These are phyloP conservation scores for Aschersonia sp. DNA, from an alignment of 2,329 filamentous ascomycete genomes.

Conservation along the genomic window DNA sequence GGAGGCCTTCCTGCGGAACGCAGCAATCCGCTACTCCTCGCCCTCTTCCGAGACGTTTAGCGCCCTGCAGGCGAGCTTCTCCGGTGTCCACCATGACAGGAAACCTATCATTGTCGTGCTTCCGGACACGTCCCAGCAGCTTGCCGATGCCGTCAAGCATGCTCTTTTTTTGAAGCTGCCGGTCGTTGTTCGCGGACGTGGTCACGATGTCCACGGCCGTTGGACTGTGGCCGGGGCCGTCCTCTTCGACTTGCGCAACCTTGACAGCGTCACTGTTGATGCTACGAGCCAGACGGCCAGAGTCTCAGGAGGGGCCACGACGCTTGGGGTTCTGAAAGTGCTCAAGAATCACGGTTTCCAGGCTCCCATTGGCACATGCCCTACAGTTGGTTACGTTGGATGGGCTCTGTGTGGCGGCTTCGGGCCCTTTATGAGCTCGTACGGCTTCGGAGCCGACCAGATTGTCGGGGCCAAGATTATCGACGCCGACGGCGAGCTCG, in stretches of 20 bases:
- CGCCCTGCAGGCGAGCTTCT: not conserved
- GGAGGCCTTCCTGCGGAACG: too few species aligned
- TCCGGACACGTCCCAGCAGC: not conserved
- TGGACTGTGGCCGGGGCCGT: too few species aligned
- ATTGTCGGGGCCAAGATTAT: not conserved
- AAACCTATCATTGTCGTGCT: not conserved
- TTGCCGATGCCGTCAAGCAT: not conserved
- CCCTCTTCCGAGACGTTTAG: too few species aligned
- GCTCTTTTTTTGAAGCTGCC: not conserved
- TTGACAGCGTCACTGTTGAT: too few species aligned
- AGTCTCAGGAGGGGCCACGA: not conserved
- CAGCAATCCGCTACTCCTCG: too few species aligned
- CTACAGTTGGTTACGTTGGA: not conserved
- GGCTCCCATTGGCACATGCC: not conserved
- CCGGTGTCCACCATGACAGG: not conserved
- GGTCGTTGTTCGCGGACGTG: not conserved
- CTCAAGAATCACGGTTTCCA: not conserved
- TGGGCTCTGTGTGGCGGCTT: not conserved
- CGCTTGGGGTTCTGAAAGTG: not conserved
- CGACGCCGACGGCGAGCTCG: not conserved
- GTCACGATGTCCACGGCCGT: not conserved
- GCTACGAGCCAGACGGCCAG: too few species aligned
- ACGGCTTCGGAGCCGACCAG: not conserved
- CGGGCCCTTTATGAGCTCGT: not conserved
- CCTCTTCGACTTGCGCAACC: too few species aligned